Base-by-base conservation (phyloP, 2,329 filamentous ascomycete species). In the Pseudocercospora vitis region DNA sequence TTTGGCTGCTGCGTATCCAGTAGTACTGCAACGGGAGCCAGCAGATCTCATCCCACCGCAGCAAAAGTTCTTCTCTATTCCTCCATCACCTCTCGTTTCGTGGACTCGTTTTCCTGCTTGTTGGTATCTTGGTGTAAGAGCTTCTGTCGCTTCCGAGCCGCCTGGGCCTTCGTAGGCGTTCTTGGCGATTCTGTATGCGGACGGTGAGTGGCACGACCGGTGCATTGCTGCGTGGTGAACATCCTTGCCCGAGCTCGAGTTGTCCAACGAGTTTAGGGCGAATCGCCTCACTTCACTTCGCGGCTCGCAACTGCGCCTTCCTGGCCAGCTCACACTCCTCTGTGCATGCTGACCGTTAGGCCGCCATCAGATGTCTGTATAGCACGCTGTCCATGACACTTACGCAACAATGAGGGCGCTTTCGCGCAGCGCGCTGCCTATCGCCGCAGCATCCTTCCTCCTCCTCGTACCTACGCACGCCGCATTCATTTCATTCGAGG, bases 401-500 rank as follows among this genome's bases (percentile, higher is more conserved):
- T 24, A 48, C 48, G 52, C 55, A 42, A n/a, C n/a, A n/a, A 61
- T 57, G 55, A 60, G 39, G 51, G 55, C 57, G 59, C 59, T 54
- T 44, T 45, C 55, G 54, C 52, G 55, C 59, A 44, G 55, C 55
- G 53, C 26, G 24, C 24, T 31, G 24, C 42, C 8, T 31, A 14
- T 31, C 24, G 42, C 42, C 42, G 42, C 42, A 45, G 42, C 42
- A 45, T 29, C 58, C 16, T 40, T 54, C 57, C 40, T 62, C 23
- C 46, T 60, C 56, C 53, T 78, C 49, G 57, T 77, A 53, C 48
- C 76, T 40, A 76, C 73, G 21, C 70, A 75, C 33, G 89, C 87
- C 45, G 89, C 84, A 39, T 82, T 84, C 63, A 75, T 96, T 56
- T 77, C 83, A 53, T 94, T 95, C 72, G 79, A 87, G n/a, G 95